A percentile compares a stretch with the other conserved stretches of the same genome.
These are phyloP conservation scores for Knoxdaviesia proteae DNA, from an alignment of 2,329 filamentous ascomycete genomes.

Conservation along the genomic window DNA sequence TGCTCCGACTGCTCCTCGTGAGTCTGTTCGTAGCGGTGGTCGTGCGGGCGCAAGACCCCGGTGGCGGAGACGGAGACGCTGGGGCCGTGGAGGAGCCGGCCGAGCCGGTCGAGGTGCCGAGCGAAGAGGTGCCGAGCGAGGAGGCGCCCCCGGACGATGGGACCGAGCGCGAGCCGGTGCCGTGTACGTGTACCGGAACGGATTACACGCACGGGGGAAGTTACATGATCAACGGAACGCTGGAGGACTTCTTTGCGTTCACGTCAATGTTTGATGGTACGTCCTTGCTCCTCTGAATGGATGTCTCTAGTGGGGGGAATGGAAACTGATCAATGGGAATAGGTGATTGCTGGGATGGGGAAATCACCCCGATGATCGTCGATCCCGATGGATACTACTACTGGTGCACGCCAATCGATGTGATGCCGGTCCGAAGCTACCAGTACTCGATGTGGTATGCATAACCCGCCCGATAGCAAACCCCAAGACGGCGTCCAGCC, in stretches of 20 bases:
- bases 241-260: constrained; percentile 1
- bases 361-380: constrained; percentile 1
- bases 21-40: no score
- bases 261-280: constrained; percentile 2
- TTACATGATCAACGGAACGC: constrained; percentile 2
- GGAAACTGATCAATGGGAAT: neutral
- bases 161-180: neutral
- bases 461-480: neutral
- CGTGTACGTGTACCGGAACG: neutral
- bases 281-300: neutral
- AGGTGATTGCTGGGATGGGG: neutral
- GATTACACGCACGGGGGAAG: constrained; percentile 1
- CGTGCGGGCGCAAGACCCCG: no score
- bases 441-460: constrained; percentile 3
- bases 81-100: neutral
- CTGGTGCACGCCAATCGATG: neutral
- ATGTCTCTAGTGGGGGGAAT: neutral
- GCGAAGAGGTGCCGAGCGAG: no score
- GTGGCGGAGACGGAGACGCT: neutral
- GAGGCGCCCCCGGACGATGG: neutral
- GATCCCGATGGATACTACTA: constrained; percentile 3
- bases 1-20: no score
- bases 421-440: neutral
- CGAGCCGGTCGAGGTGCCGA: neutral
- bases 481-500: neutral